phyloP scores from a whole-genome alignment of 2,329 filamentous ascomycete genomes.

The Basipetospora chlamydospora region DNA sequence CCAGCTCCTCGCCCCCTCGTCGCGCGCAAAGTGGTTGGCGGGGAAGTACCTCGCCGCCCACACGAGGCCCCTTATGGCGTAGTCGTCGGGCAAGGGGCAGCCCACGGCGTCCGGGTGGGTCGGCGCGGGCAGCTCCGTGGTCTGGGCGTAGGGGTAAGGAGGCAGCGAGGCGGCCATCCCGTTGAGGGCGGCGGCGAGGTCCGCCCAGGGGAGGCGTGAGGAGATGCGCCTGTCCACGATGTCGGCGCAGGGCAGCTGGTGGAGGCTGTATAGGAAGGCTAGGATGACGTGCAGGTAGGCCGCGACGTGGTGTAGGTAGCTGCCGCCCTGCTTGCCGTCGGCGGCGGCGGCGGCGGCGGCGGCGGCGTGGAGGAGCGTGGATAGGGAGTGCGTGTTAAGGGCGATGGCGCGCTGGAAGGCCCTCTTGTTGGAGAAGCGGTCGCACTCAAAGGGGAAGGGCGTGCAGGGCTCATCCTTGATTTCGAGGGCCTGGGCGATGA shows the following conservation, averaged over 20 bases:
- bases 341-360: too few relatives aligned
- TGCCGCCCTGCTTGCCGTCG: too few relatives aligned
- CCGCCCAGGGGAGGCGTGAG: constrained; percentile 38
- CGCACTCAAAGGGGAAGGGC: not conserved
- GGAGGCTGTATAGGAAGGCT: constrained; percentile 38
- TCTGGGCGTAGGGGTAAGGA: not conserved
- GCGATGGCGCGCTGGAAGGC: not conserved
- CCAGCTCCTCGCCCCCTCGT: constrained; percentile 48
- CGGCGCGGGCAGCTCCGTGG: not conserved
- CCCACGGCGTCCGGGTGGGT: not conserved
- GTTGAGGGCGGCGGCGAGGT: constrained; percentile 25
- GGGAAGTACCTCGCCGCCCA: constrained; percentile 48
- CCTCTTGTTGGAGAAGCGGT: not conserved
- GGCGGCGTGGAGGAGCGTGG: not conserved
- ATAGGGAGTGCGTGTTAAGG: not conserved
- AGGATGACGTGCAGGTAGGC: constrained; percentile 49
- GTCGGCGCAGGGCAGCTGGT: constrained; percentile 7
- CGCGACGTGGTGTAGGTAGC: not conserved
- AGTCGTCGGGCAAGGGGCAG: constrained; percentile 54
- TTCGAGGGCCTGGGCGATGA: constrained; percentile 15
- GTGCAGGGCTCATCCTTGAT: not conserved
- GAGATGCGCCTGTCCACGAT: constrained; percentile 24
- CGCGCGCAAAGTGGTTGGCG: constrained; percentile 38
- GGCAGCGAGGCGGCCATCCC: constrained; percentile 8
- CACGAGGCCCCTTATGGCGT: constrained; percentile 46